Base-by-base conservation (phyloP, 2,329 filamentous ascomycete species). In the Dissoconium aciculare region DNA sequence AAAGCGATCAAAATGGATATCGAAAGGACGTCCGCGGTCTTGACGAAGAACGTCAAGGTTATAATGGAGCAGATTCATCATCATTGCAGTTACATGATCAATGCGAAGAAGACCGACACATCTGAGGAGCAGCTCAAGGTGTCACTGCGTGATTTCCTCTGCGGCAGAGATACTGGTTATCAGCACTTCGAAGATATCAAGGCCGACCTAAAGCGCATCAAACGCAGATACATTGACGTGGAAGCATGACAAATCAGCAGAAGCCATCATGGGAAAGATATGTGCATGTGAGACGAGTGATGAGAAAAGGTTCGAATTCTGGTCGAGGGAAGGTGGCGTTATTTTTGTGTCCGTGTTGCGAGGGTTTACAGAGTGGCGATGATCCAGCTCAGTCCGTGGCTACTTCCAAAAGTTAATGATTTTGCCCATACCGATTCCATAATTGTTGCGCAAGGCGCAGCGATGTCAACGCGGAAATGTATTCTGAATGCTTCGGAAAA, bases 121-220 rank as follows among this genome's bases (percentile, higher is more conserved):
- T 14, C 11, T 9, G 35, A 34, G 28, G 17, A 28, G 10, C 14
- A 25, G 3, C 19, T 30, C 11, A n/a, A 8, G 8, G 19, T 25
- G 26, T 8, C 11, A 29, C 8, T 5, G 12, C 13, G 12, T 37
- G 17, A 14, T 17, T 13, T n/a, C 4, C 6, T 32, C 27, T 13
- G 17, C 32, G 28, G 28, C 15, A 4, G 17, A 14, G 3, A 23
- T 16, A n/a, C 8, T n/a, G 8, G 8, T 8, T 6, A 32, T 6
- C 5, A 15, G 4, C 16, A 32, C 3, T 34, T 38, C 11, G 32
- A 32, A 19, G 28, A 27, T 5, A 15, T 32, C 11, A 28, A 35
- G 32, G 11, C 12, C 4, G 28, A 38, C 8, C 15, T 38, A 17
- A n/a, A 16, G 6, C 15, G 14, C 5, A 32, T 35, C 29, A 26